Conservation (phyloP, 331 rosid genomes). For the Pyracantha coccinea region DNA sequence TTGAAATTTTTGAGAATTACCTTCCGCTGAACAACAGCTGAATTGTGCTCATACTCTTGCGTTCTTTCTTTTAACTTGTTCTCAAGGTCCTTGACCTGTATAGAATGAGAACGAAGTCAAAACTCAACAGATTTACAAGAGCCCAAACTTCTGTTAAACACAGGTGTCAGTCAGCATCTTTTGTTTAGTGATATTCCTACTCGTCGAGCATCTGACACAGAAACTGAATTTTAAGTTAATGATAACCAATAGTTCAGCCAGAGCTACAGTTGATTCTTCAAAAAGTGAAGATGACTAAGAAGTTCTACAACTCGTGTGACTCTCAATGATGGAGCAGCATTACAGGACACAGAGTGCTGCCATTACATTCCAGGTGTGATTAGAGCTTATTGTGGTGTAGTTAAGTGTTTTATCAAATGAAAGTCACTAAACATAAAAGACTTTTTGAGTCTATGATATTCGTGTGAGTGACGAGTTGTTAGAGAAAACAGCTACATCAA, state of each 20-base stretch:
- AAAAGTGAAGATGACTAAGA: not conserved
- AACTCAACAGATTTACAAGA: not conserved
- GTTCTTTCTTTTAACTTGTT: conserved; percentile 40
- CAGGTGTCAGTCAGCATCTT: not conserved
- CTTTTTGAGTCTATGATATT: not conserved
- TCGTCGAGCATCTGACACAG: not conserved
- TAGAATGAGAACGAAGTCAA: not conserved
- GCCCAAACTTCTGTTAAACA: not conserved
- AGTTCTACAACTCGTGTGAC: not conserved
- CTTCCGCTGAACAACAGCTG: conserved; percentile 45
- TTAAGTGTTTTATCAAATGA: not conserved
- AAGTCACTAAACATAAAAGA: not conserved
- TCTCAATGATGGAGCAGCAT: not conserved
- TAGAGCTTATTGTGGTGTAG: not conserved
- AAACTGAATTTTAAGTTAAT: not conserved
- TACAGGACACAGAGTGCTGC: not conserved
- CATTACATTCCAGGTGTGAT: too few species aligned
- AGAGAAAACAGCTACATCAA: not conserved
- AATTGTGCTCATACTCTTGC: conserved; percentile 42
- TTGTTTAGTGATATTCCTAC: not conserved
- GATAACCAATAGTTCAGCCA: not conserved
- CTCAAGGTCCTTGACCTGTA: conserved; percentile 59
- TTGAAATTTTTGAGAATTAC: conserved; percentile 11
- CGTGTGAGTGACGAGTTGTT: not conserved
- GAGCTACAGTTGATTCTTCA: not conserved